Evolutionary conservation across 176 grass and related monocot species (phyloP), one percentile per base, ranked within the genome.

Genomic region (Chloris gayana): DNA sequence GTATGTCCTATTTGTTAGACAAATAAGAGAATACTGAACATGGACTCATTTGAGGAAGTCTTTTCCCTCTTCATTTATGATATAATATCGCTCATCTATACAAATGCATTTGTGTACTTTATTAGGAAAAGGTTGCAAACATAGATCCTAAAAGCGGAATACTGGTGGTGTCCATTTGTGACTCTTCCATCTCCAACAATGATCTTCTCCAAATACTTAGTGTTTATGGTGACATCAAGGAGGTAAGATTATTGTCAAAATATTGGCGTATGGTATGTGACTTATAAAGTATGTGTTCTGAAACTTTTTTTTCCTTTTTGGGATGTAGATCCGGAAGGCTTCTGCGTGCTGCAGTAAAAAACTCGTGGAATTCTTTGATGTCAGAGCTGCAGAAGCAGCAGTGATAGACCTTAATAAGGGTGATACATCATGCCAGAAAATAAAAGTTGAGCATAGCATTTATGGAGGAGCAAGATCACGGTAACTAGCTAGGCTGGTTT

Each of bases 181-280:
- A 87, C 70, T 82, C 87, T 47, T 89, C 87, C 69, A 83, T 90
- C 59, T 79, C 85, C 42, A 85, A 79, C 64, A 78, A 87, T 46
- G 87, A 89, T 75, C 91, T 93, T 84, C 68, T 57, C 51, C 84
- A 82, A 83, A 85, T 79, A 61, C 73, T 93, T 67, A 41, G 64
- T 75, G 69, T 87, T 82, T 93, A 93, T 79, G 91, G 91, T 78
- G 88, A 93, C 77, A 80, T 90, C 65, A 90, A 86, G 69, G 91
- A 93, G 79, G 91, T 93, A 75, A 19, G 83, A 50, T 32, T 57
- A 27, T 19, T 86, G 3, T 72, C 21, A 45, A 78, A 51, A 68
- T 6, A 38, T 60, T n/a, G 5, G 45, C 22, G 71, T 60, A 37
- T 4, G 60, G 70, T 51, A 56, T 49, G 61, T 14, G 22, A 83